phyloP scores from a whole-genome alignment of 306 rosid genomes.

The Trifolium dubium region DNA sequence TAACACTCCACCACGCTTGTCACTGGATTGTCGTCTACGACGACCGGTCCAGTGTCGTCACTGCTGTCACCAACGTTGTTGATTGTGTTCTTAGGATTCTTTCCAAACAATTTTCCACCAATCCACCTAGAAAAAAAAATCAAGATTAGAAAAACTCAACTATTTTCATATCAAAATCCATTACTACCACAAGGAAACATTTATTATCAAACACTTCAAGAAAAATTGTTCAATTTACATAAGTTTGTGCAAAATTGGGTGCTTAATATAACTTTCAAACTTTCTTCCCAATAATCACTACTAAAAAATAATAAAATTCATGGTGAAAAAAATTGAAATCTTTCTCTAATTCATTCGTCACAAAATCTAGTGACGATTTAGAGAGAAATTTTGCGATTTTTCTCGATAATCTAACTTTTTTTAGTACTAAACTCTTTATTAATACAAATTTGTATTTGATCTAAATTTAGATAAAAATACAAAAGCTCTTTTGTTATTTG shows the following conservation, averaged over 20 bases:
- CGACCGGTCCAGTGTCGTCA: neutral
- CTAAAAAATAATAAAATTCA: too few relatives aligned
- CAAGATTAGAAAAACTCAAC: neutral
- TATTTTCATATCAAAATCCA: neutral
- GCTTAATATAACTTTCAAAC: too few relatives aligned
- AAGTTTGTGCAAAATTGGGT: neutral
- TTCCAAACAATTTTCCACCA: constrained; percentile 29
- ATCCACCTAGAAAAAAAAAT: constrained; percentile 53
- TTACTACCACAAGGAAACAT: too few relatives aligned
- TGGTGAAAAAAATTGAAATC: too few relatives aligned
- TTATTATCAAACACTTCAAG: too few relatives aligned
- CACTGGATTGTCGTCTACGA: constrained; percentile 32
- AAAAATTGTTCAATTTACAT: neutral
- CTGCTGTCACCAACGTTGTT: constrained; percentile 34
- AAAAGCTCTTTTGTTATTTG: neutral
- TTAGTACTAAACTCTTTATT: neutral
- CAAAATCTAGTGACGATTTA: neutral
- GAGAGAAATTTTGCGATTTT: too few relatives aligned
- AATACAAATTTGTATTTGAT: neutral
- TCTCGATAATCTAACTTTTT: too few relatives aligned
- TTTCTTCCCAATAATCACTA: too few relatives aligned
- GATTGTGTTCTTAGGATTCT: neutral
- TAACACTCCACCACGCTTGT: constrained; percentile 67
- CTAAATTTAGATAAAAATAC: neutral
- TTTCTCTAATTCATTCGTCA: neutral